A percentile compares a stretch with the other conserved stretches of the same genome.
Conservation (phyloP, 305 asterid genomes). For the Fraxinus latifolia region DNA sequence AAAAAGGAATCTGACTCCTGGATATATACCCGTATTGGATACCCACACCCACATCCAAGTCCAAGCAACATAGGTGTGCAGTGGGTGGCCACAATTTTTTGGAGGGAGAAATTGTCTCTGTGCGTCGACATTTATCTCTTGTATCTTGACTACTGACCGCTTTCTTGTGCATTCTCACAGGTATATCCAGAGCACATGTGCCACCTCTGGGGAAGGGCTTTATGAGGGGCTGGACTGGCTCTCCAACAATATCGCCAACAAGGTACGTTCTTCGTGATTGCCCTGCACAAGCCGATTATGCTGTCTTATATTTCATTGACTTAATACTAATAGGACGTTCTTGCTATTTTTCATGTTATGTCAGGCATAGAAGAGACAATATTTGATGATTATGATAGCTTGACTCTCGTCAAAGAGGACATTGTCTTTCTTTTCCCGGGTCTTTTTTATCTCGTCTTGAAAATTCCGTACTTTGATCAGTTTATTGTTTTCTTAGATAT, state of each 20-base stretch:
- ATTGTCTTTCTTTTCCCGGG: slow-evolving; percentile 18
- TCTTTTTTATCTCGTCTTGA: slow-evolving; percentile 15
- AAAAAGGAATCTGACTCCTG: neutral
- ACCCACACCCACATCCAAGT: neutral
- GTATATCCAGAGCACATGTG: slow-evolving; percentile 64
- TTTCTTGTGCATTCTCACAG: slow-evolving; percentile 21
- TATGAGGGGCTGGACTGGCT: slow-evolving; percentile 58
- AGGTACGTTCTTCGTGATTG: slow-evolving; percentile 31
- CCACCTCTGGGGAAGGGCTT: slow-evolving; percentile 59
- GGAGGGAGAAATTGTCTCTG: neutral
- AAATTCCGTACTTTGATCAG: neutral
- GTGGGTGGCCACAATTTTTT: neutral
- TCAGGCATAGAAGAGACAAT: slow-evolving; percentile 38
- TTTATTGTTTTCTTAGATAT: neutral
- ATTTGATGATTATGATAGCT: slow-evolving; percentile 29
- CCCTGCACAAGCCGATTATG: neutral
- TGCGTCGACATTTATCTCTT: neutral
- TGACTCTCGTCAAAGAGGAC: slow-evolving; percentile 34
- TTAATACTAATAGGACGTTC: neutral
- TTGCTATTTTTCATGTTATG: neutral
- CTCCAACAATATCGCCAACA: slow-evolving; percentile 54
- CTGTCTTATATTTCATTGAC: neutral
- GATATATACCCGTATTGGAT: neutral
- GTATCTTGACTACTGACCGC: neutral
- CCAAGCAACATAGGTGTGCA: neutral